Conservation (phyloP, 75 land plant species). For the Pinus taeda region DNA sequence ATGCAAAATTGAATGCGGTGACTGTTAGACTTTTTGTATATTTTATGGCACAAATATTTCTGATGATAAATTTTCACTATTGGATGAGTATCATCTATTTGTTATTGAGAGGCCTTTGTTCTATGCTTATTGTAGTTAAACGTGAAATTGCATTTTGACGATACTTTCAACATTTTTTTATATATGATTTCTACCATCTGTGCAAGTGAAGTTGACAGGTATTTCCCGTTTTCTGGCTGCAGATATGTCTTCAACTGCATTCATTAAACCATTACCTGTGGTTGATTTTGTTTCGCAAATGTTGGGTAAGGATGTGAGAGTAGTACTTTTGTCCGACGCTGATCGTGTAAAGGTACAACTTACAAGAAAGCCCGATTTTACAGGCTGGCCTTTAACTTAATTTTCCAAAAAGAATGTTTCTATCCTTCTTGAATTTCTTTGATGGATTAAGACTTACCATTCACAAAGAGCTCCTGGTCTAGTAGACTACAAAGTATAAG, state of each 20-base stretch:
- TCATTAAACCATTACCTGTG: constrained; percentile 83
- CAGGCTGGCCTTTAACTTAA: too few relatives aligned
- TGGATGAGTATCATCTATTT: background rate
- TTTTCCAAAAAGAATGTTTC: too few relatives aligned
- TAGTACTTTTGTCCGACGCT: constrained; percentile 67
- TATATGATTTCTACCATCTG: background rate
- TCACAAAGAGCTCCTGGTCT: too few relatives aligned
- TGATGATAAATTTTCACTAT: background rate
- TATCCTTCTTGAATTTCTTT: too few relatives aligned
- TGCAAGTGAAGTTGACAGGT: background rate
- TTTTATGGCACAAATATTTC: background rate
- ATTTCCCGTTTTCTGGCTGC: constrained; percentile 1
- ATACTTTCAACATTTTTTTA: background rate
- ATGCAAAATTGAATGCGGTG: background rate
- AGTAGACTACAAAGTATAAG: too few relatives aligned
- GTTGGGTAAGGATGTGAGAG: constrained; percentile 56
- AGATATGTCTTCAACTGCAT: constrained; percentile 95
- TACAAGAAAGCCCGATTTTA: background rate
- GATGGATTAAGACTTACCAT: too few relatives aligned
- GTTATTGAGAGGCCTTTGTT: background rate
- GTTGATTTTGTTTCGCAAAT: constrained; percentile 76
- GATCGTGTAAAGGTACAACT: constrained; percentile 90
- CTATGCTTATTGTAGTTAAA: constrained; percentile 2
- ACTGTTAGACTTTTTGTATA: too few relatives aligned
- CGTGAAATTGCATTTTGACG: background rate